Base-by-base conservation (phyloP, 2,329 filamentous ascomycete species). In the Trichoderma sp. region DNA sequence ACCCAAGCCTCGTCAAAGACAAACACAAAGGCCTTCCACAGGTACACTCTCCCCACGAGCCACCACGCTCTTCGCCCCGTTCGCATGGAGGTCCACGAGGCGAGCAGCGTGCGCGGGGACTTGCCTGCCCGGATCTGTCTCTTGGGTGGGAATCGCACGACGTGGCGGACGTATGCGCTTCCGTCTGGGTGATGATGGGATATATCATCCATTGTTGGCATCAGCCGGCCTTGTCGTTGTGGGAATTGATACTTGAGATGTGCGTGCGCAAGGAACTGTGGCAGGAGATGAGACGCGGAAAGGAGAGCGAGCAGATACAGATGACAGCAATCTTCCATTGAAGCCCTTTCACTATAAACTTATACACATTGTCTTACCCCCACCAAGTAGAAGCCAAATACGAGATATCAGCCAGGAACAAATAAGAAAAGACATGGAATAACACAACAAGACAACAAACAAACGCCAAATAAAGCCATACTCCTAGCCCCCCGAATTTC, bases 51-150 rank as follows among this genome's bases (percentile, higher is more conserved):
- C 7, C 76, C 76, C 0, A 69, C 68, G 14, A 72, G 67, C 28
- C 70, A 72, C 7, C 65, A 66, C 17, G 34, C 69, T 2, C 65
- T 73, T 57, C 72, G 69, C 12, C 83, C 83, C 0, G 72, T 79
- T 3, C 77, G 78, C 61, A 85, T 88, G 81, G 81, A 86, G 67
- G 79, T 85, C 7, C 79, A 81, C 56, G 78, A 78, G 41, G 76
- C 74, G 41, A 81, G 77, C 47, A 74, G 76, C 7, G 71, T 78
- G 21, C 76, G 81, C 48, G 82, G 82, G 2, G 78, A 80, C 28
- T 73, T 85, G 12, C 81, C 84, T 1, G 75, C 78, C 3, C 77
- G 84, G 56, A 74, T 86, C 3, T 84, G 82, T 66, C 72, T 88
- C 9, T 72, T 87, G 9, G 80, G 80, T 17, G 77, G 75, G 26